A percentile compares a stretch with the other conserved stretches of the same genome.
These are phyloP conservation scores for Metschnikowia anglica DNA, from an alignment of 805 yeast genomes.

Conservation along the genomic window DNA sequence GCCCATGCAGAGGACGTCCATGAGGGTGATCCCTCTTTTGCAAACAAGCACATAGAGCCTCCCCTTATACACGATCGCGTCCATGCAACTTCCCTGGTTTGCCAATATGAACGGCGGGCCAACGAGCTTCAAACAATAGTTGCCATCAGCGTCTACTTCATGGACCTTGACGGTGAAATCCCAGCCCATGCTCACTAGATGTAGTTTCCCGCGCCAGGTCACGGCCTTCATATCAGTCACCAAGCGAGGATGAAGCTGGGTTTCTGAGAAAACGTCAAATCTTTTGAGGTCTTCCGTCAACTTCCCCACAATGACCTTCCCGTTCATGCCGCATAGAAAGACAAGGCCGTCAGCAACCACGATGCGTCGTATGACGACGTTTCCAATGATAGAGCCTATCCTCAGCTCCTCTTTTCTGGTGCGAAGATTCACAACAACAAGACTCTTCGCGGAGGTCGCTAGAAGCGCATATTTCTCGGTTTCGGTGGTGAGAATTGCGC, in stretches of 20 bases:
- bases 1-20: conserved; percentile 42
- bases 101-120: conserved; percentile 35
- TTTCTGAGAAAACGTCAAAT: conserved; percentile 13
- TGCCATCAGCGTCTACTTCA: conserved; percentile 22
- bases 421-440: conserved; percentile 21
- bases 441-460: conserved; percentile 22
- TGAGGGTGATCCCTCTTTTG: conserved; percentile 56
- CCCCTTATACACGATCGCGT: conserved; percentile 27
- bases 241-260: conserved; percentile 36
- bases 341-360: conserved; percentile 27
- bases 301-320: conserved; percentile 33
- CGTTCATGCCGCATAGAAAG: conserved; percentile 54
- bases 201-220: conserved; percentile 24
- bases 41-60: conserved; percentile 51
- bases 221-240: conserved; percentile 38
- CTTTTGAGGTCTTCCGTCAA: conserved; percentile 2
- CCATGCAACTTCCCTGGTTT: conserved; percentile 54
- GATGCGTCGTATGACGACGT: conserved; percentile 37
- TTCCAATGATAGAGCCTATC: conserved; percentile 20
- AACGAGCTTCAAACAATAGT: conserved; percentile 9
- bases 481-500: conserved; percentile 13
- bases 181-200: conserved; percentile 58
- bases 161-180: conserved; percentile 48
- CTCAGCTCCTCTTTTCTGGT: conserved; percentile 16
- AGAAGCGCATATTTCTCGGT: conserved; percentile 13